Conservation (phyloP, 495 filamentous ascomycete species). For the Penicillium cataractarum region DNA sequence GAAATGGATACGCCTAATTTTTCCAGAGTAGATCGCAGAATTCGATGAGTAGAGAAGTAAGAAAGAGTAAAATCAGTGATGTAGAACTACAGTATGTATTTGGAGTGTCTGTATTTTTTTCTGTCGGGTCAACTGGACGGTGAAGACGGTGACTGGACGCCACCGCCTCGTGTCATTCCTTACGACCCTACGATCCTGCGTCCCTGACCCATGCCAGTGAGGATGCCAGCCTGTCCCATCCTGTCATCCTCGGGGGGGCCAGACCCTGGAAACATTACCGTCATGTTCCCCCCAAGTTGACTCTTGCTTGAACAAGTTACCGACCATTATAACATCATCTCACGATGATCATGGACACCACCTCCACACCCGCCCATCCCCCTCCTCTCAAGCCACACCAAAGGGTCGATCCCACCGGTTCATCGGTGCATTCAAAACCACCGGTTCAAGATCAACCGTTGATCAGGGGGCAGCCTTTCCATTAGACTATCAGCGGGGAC, state of each 20-base stretch:
- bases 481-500: conserved; percentile 5
- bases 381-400: conserved; percentile 9
- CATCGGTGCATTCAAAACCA: conserved; percentile 8
- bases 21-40: conserved; percentile 1
- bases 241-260: too few relatives aligned
- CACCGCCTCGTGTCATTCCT: conserved; percentile 1
- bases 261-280: conserved; percentile 1
- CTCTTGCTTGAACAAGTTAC: too few relatives aligned
- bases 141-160: not conserved
- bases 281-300: not conserved
- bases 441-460: conserved; percentile 28
- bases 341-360: conserved; percentile 6
- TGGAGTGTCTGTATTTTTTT: too few relatives aligned
- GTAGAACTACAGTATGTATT: too few relatives aligned
- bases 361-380: conserved; percentile 12
- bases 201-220: not conserved
- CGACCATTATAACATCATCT: not conserved
- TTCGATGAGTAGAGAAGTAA: not conserved
- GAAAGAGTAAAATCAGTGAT: too few relatives aligned
- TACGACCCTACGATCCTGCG: not conserved
- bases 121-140: not conserved
- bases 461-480: conserved; percentile 25
- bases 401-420: conserved; percentile 29
- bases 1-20: not conserved
- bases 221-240: too few relatives aligned